phyloP scores from a whole-genome alignment of 2,329 filamentous ascomycete genomes.

The Exophiala calicioides region DNA sequence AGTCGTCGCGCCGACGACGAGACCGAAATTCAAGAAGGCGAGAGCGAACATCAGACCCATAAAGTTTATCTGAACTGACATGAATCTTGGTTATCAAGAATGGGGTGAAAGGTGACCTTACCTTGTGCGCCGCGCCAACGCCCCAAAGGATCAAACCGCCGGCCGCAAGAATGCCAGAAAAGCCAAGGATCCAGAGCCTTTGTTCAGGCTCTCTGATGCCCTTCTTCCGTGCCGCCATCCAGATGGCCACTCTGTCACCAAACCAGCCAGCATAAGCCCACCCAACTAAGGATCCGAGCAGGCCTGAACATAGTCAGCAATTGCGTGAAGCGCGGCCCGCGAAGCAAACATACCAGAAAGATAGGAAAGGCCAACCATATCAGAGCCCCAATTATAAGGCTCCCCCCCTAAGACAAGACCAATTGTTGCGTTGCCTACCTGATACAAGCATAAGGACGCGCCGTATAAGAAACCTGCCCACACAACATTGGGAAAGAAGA shows the following conservation, averaged over 20 bases:
- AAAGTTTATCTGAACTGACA: conserved; percentile 51
- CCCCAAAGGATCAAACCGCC: conserved; percentile 46
- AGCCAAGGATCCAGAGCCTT: conserved; percentile 28
- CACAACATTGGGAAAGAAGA: conserved; percentile 40
- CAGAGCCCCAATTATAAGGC: conserved; percentile 35
- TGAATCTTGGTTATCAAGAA: too few species aligned
- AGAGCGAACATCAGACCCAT: conserved; percentile 49
- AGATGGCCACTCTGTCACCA: conserved; percentile 28
- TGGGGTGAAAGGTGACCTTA: too few species aligned
- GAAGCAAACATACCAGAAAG: too few species aligned
- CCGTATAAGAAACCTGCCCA: conserved; percentile 46
- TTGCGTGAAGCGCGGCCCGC: too few species aligned
- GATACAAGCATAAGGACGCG: conserved; percentile 36
- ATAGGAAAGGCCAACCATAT: conserved; percentile 33
- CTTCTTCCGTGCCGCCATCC: conserved; percentile 25
- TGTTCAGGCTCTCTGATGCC: conserved; percentile 34
- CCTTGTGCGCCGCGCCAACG: conserved; percentile 52
- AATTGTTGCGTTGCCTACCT: conserved; percentile 37
- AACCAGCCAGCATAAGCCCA: conserved; percentile 25
- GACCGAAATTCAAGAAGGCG: conserved; percentile 34
- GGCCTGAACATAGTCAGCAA: too few species aligned
- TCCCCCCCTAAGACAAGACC: conserved; percentile 32
- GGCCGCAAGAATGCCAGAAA: conserved; percentile 46
- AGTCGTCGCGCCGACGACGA: conserved; percentile 47
- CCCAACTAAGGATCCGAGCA: conserved; percentile 29